These are phyloP conservation scores for Lonicera japonica DNA, from an alignment of 129 eudicot genomes.

Conservation along the genomic window DNA sequence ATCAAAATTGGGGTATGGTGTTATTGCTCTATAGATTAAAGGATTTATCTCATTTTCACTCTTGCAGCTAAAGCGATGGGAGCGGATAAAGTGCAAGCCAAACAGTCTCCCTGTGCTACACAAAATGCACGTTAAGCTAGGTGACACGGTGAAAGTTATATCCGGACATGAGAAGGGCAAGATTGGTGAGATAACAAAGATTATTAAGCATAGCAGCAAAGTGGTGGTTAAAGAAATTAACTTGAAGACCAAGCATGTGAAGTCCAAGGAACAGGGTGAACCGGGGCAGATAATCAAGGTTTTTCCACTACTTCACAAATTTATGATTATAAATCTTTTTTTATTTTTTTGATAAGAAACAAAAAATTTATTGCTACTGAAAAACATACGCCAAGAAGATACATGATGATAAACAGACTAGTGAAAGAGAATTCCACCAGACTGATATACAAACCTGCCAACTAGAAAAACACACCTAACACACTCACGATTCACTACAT, in stretches of 20 bases:
- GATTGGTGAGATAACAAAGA: conserved; percentile 66
- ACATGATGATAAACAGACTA: too few relatives aligned
- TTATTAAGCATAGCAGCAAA: conserved; percentile 75
- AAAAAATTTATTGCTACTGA: too few relatives aligned
- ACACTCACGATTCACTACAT: too few relatives aligned
- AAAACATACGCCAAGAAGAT: too few relatives aligned
- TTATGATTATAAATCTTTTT: background rate
- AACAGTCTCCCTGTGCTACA: conserved; percentile 86
- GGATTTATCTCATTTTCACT: background rate
- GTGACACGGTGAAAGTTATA: conserved; percentile 92
- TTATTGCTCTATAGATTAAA: background rate
- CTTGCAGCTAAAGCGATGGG: conserved; percentile 88
- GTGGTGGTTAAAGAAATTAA: conserved; percentile 67
- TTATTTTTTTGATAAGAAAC: too few relatives aligned
- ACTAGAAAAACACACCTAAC: too few relatives aligned
- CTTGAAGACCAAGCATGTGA: conserved; percentile 89
- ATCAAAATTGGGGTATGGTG: background rate
- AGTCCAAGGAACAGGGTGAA: conserved; percentile 80
- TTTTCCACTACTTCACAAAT: background rate
- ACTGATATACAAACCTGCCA: too few relatives aligned
- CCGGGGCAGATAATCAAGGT: conserved; percentile 88
- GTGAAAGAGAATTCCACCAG: too few relatives aligned
- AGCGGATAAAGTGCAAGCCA: conserved; percentile 89
- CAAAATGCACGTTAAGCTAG: conserved; percentile 92
- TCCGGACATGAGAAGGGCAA: conserved; percentile 90